Base-by-base conservation (phyloP, 2,329 filamentous ascomycete species). In the Sordariomycetes sp. region DNA sequence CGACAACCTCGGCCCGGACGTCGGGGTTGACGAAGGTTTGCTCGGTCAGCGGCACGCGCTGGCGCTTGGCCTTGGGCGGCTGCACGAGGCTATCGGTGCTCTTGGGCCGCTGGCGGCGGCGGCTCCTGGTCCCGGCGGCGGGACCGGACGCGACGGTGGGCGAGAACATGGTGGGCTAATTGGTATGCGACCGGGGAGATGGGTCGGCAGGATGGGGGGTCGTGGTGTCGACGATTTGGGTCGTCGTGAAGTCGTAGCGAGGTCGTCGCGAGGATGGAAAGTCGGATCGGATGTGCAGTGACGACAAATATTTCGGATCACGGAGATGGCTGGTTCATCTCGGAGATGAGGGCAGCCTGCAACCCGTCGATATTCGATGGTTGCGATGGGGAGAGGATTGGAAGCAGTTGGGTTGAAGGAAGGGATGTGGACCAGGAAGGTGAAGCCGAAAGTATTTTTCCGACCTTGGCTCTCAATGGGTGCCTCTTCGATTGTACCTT, bases 41-140 rank as follows among this genome's bases (percentile, higher is more conserved):
- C 60, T 85, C 81, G 58, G 75, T 77, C 63, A 85, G 68, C 34
- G 79, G 79, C 56, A 82, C 71, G 62, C 83, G 77, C 66, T 81
- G 80, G 61, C 83, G 79, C 73, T 87, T 87, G 14, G 82, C 78
- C 69, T 85, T 86, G 32, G 83, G 83, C 64, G 81, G 79, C 62
- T 80, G 76, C 54, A 72, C 70, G 57, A 80, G 69, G 66, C 72
- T 76, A 60, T 86, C 83, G 59, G 77, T 74, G 65, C 77, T 82
- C 64, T 74, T 69, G 55, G 82, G 82, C 59, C 83, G 79, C 69
- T 83, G 82, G 59, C 83, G 79, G 61, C 83, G 79, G 60, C 83
- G 80, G 64, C 81, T 82, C 62, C 83, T 78, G 58, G 80, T 83
- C 57, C 79, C 77, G 62, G 75, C 80, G 64, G 79, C 77, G 34